These are phyloP conservation scores for Diplodia seriata DNA, from an alignment of 2,329 filamentous ascomycete genomes.

Conservation along the genomic window DNA sequence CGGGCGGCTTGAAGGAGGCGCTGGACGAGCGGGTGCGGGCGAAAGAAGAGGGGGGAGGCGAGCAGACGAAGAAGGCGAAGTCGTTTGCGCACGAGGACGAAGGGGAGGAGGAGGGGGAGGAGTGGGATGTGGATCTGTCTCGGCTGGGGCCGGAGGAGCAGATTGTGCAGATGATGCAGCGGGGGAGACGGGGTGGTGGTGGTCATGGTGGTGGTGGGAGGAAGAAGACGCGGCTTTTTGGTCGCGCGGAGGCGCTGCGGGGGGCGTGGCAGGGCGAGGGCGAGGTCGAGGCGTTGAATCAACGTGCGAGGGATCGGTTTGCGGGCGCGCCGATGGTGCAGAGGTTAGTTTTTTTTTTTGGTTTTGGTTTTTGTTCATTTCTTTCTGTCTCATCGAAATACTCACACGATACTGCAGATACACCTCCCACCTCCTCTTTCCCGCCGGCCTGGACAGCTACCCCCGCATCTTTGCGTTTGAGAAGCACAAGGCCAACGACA, in stretches of 20 bases:
- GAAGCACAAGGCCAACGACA: neutral
- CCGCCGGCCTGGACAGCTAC: constrained; percentile 77
- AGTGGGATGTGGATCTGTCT: constrained; percentile 32
- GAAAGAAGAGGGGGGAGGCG: constrained; percentile 36
- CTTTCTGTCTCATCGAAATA: no score
- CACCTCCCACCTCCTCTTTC: constrained; percentile 67
- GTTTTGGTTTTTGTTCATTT: neutral
- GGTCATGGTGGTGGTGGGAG: neutral
- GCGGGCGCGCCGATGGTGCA: constrained; percentile 45
- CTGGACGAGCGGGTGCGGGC: constrained; percentile 37
- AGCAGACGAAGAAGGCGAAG: neutral
- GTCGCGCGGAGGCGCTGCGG: constrained; percentile 48
- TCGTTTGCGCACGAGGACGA: constrained; percentile 38
- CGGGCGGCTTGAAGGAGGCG: constrained; percentile 41
- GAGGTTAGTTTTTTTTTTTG: constrained; percentile 41
- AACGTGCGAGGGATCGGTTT: constrained; percentile 45
- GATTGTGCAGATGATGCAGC: neutral
- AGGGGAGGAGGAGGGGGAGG: constrained; percentile 39
- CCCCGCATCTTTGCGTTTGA: constrained; percentile 72
- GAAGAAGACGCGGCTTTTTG: constrained; percentile 51
- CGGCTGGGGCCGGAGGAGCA: neutral
- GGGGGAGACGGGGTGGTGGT: neutral
- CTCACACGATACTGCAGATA: constrained; percentile 50
- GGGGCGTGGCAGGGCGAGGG: constrained; percentile 48
- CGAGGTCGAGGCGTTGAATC: constrained; percentile 40